phyloP scores from a whole-genome alignment of 2,329 filamentous ascomycete genomes.

The Penicillium frequentans region DNA sequence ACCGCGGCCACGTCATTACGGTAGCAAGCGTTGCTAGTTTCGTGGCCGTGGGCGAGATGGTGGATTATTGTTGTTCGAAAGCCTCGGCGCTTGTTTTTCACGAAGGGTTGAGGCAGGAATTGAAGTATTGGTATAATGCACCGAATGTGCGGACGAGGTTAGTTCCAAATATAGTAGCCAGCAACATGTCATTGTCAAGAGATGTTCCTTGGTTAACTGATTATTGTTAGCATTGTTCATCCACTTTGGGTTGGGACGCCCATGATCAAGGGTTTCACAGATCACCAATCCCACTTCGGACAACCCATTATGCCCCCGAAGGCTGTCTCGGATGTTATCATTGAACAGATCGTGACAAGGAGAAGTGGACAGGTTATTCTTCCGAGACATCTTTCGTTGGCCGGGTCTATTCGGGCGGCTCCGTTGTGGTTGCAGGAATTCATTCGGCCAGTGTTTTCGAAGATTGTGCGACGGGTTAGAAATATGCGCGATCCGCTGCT shows the following conservation, averaged over 20 bases:
- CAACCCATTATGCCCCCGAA: conserved; percentile 23
- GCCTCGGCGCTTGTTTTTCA: conserved; percentile 51
- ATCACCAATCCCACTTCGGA: conserved; percentile 8
- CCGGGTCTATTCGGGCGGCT: neutral
- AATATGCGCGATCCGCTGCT: neutral
- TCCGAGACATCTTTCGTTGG: conserved; percentile 24
- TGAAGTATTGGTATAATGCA: conserved; percentile 29
- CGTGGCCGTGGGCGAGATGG: conserved; percentile 44
- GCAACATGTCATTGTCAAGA: too few species aligned
- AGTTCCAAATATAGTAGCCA: neutral
- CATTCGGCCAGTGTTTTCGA: neutral
- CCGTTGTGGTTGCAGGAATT: neutral
- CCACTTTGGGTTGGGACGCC: conserved; percentile 37
- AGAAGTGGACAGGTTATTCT: conserved; percentile 46
- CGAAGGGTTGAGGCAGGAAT: conserved; percentile 40
- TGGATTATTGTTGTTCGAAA: conserved; percentile 52
- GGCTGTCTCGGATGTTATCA: conserved; percentile 43
- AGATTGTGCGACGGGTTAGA: neutral
- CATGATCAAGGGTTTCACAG: conserved; percentile 33
- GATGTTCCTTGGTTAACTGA: neutral
- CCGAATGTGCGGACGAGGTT: conserved; percentile 29
- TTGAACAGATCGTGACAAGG: conserved; percentile 47
- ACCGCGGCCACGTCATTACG: conserved; percentile 56
- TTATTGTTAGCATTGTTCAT: conserved; percentile 15
- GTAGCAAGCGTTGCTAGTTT: conserved; percentile 53